Evolutionary conservation across 164 flowering plant genomes (phyloP), one percentile per base, ranked within the genome.

Genomic region (Vitis riparia): DNA sequence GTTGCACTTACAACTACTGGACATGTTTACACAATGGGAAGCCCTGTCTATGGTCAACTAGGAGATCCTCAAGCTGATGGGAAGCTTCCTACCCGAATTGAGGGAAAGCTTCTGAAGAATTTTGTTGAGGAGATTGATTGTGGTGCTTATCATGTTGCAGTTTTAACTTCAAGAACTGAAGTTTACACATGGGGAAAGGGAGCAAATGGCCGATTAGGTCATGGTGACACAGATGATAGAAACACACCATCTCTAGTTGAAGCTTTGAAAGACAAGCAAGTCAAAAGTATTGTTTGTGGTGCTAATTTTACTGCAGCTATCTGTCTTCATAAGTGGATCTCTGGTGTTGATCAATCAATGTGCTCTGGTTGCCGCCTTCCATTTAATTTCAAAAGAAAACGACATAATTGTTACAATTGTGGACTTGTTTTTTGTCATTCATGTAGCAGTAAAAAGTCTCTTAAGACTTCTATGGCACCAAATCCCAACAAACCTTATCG

Each of bases 171-270:
- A 30, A 71, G 71, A 63, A 74, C 68, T 71, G 83, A 77, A 63
- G 83, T 80, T 48, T 77, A 68, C 68, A 74, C 78, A 1, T 80
- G 83, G 83, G 85, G 87, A 61, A 77, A 80, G 70, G 87, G 87
- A 16, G 78, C 75, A 51, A 82, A 80, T 76, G 87, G 87, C 14
- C 75, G 80, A 32, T 71, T 82, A 52, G 87, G 87, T 30, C 87
- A 82, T 63, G 87, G 87, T 4, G 85, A 84, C 65, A 49, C 52
- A 15, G 78, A 78, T 55, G 82, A 84, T 68, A 67, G 83, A 29
- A 70, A 65, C 48, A 60, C 70, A 14, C 87, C 87, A 1, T 59
- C 80, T 7, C 48, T 82, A 8, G 80, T 84, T 66, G 85, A 82
- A 67, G 75, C 82, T 64, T 60, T 84, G 56, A 80, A 78, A 72